Base-by-base conservation (phyloP, 2,329 filamentous ascomycete species). In the Dryadomyces quercivorus region DNA sequence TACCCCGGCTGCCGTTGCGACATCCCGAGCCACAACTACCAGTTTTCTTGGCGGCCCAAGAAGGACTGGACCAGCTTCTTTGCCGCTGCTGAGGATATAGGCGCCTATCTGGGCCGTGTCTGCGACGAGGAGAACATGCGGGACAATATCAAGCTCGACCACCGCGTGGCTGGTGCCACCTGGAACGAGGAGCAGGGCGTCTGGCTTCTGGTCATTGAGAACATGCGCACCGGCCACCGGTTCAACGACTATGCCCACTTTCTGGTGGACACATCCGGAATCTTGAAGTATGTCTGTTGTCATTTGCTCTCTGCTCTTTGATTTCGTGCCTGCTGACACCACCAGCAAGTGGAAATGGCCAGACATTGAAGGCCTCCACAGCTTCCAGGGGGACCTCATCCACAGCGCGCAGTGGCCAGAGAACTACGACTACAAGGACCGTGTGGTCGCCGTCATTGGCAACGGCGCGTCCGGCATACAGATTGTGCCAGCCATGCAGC, bases 11-110 rank as follows among this genome's bases (percentile, higher is more conserved):
- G 77, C 59, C 69, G 69, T 53, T 81, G 76, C 61, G 78, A 80
- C 62, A 71, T 80, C 34, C 76, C 76, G 10, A 75, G 72, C 61
- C 79, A 82, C 65, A 81, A 77, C 64, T 84, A 84, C 61, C 80
- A 81, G 61, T 82, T 80, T 61, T 77, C 77, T 2, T 83, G 77
- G 74, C 72, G 75, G 54, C 76, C 75, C 2, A 84, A 83, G 62
- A 74, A 73, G 7, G 71, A 73, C 43, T 85, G 81, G 80, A 72
- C 73, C 18, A 73, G 75, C 54, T 79, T 82, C 62, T 82, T 78
- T 61, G 70, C 77, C 0, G 66, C 72, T 0, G 75, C 75, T 0
- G 66, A 67, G 0, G 80, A 84, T 61, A 83, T 84, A 45, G 69
- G 73, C 44, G 65, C 67, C 2, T 84, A 84, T 57, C 70, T 83